Evolutionary conservation across 2,329 filamentous ascomycete species (phyloP).

Genomic region (Alternaria triticina): DNA sequence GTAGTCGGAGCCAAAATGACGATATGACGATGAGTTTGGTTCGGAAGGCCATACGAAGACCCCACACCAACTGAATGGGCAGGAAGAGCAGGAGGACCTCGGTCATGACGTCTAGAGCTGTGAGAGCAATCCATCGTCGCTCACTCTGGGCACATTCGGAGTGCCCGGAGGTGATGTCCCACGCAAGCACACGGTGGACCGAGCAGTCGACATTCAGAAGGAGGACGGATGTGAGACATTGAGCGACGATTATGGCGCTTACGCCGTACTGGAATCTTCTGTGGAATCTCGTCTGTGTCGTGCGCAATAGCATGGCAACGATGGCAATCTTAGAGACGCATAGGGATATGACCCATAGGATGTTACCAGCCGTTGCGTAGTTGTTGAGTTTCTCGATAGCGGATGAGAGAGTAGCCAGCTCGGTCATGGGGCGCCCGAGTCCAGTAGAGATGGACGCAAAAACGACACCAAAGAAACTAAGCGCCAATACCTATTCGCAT

Average conservation of each 20-base stretch:
- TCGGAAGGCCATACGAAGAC: slow-evolving; percentile 17
- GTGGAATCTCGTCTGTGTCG: slow-evolving; percentile 7
- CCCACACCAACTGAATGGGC: slow-evolving; percentile 22
- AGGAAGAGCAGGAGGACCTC: slow-evolving; percentile 11
- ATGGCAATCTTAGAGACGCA: slow-evolving; percentile 20
- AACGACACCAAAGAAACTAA: slow-evolving; percentile 14
- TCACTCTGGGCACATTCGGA: not conserved
- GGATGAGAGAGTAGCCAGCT: not conserved
- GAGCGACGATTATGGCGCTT: not conserved
- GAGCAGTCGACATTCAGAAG: not conserved
- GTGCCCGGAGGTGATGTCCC: not conserved
- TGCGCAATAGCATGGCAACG: slow-evolving; percentile 17
- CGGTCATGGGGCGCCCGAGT: slow-evolving; percentile 4
- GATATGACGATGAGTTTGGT: slow-evolving; percentile 23
- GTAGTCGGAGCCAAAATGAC: slow-evolving; percentile 26
- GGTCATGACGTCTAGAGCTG: not conserved
- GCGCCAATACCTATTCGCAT: slow-evolving; percentile 2
- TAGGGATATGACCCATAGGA: slow-evolving; percentile 22
- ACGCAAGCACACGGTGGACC: not conserved
- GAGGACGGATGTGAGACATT: not conserved
- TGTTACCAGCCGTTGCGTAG: slow-evolving; percentile 7
- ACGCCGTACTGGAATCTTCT: not conserved
- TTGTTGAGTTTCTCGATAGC: slow-evolving; percentile 2
- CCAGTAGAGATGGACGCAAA: slow-evolving; percentile 5
- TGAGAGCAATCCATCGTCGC: not conserved